Percentiles rank a stretch among this genome's conserved stretches.
These are phyloP conservation scores for Paraconiothyrium sp. DNA, from an alignment of 2,329 filamentous ascomycete genomes.

Conservation along the genomic window DNA sequence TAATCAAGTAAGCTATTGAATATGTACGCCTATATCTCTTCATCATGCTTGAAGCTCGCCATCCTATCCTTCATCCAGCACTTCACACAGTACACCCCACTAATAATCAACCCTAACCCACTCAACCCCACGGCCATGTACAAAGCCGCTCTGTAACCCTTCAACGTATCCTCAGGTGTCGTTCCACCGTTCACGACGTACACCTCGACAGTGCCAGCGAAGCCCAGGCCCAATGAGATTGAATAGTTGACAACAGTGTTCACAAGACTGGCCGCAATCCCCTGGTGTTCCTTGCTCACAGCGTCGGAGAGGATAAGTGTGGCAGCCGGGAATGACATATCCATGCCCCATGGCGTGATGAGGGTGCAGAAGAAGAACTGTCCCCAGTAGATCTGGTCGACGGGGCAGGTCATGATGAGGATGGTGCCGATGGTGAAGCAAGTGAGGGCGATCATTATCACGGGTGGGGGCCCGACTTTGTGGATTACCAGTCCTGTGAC, in stretches of 20 bases:
- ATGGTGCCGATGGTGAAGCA: constrained; percentile 48
- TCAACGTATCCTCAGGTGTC: constrained; percentile 39
- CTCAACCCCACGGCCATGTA: constrained; percentile 52
- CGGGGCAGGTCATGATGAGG: constrained; percentile 52
- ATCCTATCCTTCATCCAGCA: constrained; percentile 19
- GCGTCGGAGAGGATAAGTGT: constrained; percentile 52
- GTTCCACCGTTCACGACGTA: constrained; percentile 48
- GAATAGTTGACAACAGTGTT: constrained; percentile 56
- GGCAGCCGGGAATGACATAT: constrained; percentile 54
- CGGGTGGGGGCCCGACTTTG: constrained; percentile 36
- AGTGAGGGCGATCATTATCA: constrained; percentile 45
- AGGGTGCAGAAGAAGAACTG: constrained; percentile 46
- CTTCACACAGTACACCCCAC: constrained; percentile 36
- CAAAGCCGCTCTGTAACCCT: constrained; percentile 51
- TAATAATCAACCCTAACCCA: constrained; percentile 37
- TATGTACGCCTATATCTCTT: constrained; percentile 3
- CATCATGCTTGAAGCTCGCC: not conserved
- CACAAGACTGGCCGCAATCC: constrained; percentile 52
- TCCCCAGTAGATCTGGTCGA: constrained; percentile 56
- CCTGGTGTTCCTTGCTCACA: constrained; percentile 52
- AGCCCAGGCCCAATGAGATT: constrained; percentile 54
- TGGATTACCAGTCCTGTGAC: constrained; percentile 42
- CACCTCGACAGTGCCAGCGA: constrained; percentile 55
- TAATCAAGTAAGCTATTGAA: too few species aligned
- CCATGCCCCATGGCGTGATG: constrained; percentile 52